A percentile compares a stretch with the other conserved stretches of the same genome.
These are phyloP conservation scores for Backusella australiensis DNA, from an alignment of 192 early-diverging fungal species.

Conservation along the genomic window DNA sequence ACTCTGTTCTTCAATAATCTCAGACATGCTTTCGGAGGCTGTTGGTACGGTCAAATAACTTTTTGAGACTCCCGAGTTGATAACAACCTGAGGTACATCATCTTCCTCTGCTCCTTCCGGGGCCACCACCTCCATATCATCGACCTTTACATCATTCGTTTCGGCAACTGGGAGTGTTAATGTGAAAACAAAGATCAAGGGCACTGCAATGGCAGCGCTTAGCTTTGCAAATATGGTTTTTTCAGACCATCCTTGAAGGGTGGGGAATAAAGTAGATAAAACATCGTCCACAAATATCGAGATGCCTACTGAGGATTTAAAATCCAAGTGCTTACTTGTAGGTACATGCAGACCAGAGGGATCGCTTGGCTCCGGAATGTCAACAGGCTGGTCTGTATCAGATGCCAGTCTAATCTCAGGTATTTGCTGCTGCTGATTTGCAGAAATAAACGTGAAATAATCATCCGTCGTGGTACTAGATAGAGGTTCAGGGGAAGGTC, in stretches of 20 bases:
- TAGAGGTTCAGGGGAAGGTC: slow-evolving; percentile 4
- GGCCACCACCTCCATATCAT: slow-evolving; percentile 22
- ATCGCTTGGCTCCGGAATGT: neutral
- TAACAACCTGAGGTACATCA: neutral
- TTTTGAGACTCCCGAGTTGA: neutral
- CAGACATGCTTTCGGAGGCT: neutral
- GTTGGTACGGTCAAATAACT: slow-evolving; percentile 2
- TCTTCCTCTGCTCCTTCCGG: slow-evolving; percentile 3
- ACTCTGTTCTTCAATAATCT: slow-evolving; percentile 10
- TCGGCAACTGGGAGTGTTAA: slow-evolving; percentile 66
- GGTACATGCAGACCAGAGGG: neutral
- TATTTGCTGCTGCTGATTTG: slow-evolving; percentile 9
- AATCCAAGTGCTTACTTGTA: neutral
- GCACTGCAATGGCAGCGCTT: slow-evolving; percentile 46
- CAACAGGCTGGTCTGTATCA: neutral
- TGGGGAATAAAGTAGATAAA: slow-evolving; percentile 51
- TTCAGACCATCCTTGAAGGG: slow-evolving; percentile 47
- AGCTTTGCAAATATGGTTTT: slow-evolving; percentile 46
- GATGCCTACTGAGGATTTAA: neutral
- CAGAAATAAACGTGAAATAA: slow-evolving; percentile 24
- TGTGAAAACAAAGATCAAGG: slow-evolving; percentile 50
- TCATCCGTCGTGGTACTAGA: slow-evolving; percentile 23
- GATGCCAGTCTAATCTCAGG: slow-evolving; percentile 28
- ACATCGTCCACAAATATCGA: slow-evolving; percentile 23
- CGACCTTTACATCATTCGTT: slow-evolving; percentile 30